These are phyloP conservation scores for Laguncularia racemosa DNA, from an alignment of 345 rosid genomes.

Conservation along the genomic window DNA sequence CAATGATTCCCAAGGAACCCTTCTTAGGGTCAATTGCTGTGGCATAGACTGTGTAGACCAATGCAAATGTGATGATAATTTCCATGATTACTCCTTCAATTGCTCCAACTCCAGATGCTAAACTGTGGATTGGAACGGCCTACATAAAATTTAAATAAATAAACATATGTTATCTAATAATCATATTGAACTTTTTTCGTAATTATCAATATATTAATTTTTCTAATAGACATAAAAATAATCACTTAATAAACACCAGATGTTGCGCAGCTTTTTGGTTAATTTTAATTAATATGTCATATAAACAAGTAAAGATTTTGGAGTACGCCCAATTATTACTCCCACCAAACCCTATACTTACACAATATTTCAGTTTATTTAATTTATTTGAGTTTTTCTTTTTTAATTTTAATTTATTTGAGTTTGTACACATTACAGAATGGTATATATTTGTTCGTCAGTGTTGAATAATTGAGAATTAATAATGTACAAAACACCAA, in stretches of 20 bases:
- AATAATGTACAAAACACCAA: no score
- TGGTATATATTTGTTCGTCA: neutral
- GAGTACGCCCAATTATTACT: no score
- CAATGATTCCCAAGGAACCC: constrained; percentile 80
- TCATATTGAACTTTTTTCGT: neutral
- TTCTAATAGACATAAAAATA: no score
- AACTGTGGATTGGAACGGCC: constrained; percentile 70
- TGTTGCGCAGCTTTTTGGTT: no score
- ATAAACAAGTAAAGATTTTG: no score
- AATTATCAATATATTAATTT: no score
- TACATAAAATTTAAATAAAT: constrained; percentile 11
- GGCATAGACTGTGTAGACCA: constrained; percentile 92
- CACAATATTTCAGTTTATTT: no score
- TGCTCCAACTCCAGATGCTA: constrained; percentile 71
- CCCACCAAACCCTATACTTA: no score
- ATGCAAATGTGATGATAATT: constrained; percentile 73
- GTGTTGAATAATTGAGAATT: no score
- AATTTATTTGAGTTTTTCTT: neutral
- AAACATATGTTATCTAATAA: neutral
- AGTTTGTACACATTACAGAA: neutral
- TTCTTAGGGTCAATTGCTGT: constrained; percentile 96
- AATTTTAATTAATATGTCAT: no score
- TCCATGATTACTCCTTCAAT: constrained; percentile 90
- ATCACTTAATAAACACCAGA: no score
- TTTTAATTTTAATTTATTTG: neutral